These are phyloP conservation scores for Suillus lakei DNA, from an alignment of 768 basidiomycete species.

Conservation along the genomic window DNA sequence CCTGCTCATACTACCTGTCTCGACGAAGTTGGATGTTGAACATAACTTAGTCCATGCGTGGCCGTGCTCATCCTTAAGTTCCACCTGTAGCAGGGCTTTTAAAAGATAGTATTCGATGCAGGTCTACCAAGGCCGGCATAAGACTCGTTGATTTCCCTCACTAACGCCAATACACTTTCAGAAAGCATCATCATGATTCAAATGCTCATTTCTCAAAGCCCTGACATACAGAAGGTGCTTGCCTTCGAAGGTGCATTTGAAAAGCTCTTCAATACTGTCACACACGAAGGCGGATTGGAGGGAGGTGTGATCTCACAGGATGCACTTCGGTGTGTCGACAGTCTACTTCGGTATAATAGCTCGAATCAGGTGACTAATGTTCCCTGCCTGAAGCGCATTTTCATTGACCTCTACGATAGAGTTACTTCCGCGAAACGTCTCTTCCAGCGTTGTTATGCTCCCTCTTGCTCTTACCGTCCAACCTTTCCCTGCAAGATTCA, in stretches of 20 bases:
- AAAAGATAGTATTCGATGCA: neutral
- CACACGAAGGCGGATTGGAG: conserved; percentile 88
- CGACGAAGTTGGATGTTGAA: neutral
- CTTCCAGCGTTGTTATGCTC: conserved; percentile 70
- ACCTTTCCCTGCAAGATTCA: conserved; percentile 56
- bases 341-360: conserved; percentile 88
- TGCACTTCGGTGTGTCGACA: conserved; percentile 84
- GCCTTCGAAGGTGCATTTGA: conserved; percentile 98
- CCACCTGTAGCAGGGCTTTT: neutral
- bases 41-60: neutral
- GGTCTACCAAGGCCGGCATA: conserved; percentile 5
- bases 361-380: conserved; percentile 81
- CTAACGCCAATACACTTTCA: conserved; percentile 33
- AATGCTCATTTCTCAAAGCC: conserved; percentile 79
- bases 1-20: conserved; percentile 12
- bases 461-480: conserved; percentile 72
- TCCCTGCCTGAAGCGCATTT: neutral
- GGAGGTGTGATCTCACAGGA: conserved; percentile 87
- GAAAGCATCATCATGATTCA: conserved; percentile 88
- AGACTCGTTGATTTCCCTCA: conserved; percentile 3
- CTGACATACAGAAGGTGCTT: conserved; percentile 95
- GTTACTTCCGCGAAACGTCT: conserved; percentile 92
- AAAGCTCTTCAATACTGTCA: conserved; percentile 87
- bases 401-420: conserved; percentile 52
- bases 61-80: neutral